Evolutionary conservation across 2,329 filamentous ascomycete species (phyloP), one percentile per base, ranked within the genome.

Genomic region (Aureobasidium uvarum): DNA sequence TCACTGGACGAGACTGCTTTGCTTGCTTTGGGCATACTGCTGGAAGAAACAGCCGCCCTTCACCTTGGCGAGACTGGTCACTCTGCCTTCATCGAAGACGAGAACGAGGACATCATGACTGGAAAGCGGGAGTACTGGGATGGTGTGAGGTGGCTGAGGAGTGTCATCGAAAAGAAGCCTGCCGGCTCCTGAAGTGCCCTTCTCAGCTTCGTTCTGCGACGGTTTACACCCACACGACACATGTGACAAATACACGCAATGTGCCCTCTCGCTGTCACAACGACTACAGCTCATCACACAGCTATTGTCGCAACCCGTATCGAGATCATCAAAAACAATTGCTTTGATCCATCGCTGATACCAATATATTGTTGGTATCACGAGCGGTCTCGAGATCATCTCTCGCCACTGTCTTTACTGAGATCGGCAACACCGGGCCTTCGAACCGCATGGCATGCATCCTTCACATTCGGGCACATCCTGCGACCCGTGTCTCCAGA

Each of bases 1-100:
- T 90, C 86, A 74, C 85, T 94, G 84, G 89, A 94, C 72, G 90
- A 91, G 78, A 91, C 89, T 16, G 90, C 90, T 4, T 80, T 94
- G 66, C 78, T 94, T 63, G 89, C 90, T 0, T 81, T 94, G 71
- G 89, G 90, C 1, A 86, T 94, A 56, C 75, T 94, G 65, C 78
- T 93, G 48, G 90, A 94, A 76, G 90, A 94, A 75, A 84, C 85
- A 2, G 81, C 84, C 18, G 80, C 81, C 46, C 84, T 87, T 54
- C 74, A 81, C 6, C 77, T 93, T 23, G 89, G 89, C 5, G 78
- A 81, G 64, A 84, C 80, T 14, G 90, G 90, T 25, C 87, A 92
- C 75, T 74, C 91, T 55, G 88, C 89, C 1, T 89, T 94, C 72
- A 86, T 88, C 0, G 89, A 92, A 73, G 83, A 81, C 5, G 74